These are phyloP conservation scores for Parastagonospora avenae DNA, from an alignment of 2,329 filamentous ascomycete genomes.

Conservation along the genomic window DNA sequence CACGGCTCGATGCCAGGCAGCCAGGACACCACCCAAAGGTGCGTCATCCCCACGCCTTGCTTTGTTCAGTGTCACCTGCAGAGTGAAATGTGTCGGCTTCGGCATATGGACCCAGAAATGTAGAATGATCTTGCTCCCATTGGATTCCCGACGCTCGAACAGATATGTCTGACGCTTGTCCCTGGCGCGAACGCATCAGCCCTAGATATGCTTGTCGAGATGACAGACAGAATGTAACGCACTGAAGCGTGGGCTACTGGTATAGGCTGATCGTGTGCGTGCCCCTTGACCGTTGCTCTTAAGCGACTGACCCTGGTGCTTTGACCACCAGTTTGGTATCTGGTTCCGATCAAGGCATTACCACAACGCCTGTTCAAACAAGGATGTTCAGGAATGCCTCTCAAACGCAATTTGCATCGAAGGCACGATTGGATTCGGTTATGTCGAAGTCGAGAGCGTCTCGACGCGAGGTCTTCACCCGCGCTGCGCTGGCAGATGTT, in stretches of 20 bases:
- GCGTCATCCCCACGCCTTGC: slow-evolving; percentile 29
- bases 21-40: slow-evolving; percentile 11
- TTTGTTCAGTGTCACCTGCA: slow-evolving; percentile 19
- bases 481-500: slow-evolving; percentile 35
- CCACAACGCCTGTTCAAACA: slow-evolving; percentile 7
- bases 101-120: not conserved
- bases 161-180: slow-evolving; percentile 18
- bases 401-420: slow-evolving; percentile 8
- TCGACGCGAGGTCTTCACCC: not conserved
- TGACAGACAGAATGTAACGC: not conserved
- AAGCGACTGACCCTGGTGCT: slow-evolving; percentile 18
- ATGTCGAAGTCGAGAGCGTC: not conserved
- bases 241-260: slow-evolving; percentile 12
- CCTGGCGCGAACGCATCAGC: slow-evolving; percentile 34
- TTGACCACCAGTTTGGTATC: slow-evolving; percentile 33
- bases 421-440: slow-evolving; percentile 16
- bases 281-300: slow-evolving; percentile 31
- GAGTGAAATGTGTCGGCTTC: slow-evolving; percentile 7
- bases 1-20: slow-evolving; percentile 1
- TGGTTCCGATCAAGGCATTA: slow-evolving; percentile 10
- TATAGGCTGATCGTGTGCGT: slow-evolving; percentile 24
- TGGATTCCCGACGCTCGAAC: slow-evolving; percentile 16
- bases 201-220: slow-evolving; percentile 18
- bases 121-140: slow-evolving; percentile 7
- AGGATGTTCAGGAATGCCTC: not conserved